phyloP scores from a whole-genome alignment of 192 early-diverging fungal species.

The Coemansia sp. region DNA sequence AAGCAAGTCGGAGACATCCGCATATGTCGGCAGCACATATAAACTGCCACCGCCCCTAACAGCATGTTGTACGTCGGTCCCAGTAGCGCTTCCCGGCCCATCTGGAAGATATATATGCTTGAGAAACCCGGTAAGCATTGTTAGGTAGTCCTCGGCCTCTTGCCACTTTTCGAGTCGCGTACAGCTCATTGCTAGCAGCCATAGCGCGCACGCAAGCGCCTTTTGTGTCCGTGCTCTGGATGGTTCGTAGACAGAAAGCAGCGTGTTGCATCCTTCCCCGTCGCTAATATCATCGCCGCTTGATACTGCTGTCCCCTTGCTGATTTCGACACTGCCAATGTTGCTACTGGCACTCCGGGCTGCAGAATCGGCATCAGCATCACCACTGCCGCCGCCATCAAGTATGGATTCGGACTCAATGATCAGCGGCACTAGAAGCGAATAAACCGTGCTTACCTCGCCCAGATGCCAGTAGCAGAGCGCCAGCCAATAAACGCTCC shows the following conservation, averaged over 20 bases:
- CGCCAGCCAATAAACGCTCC: constrained; percentile 53
- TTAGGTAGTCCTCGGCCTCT: constrained; percentile 53
- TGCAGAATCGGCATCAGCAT: constrained; percentile 1
- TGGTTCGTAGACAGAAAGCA: constrained; percentile 12
- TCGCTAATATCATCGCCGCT: background rate
- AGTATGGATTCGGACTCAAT: constrained; percentile 38
- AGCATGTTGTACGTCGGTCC: constrained; percentile 14
- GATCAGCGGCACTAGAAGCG: constrained; percentile 26
- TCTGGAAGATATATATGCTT: constrained; percentile 26
- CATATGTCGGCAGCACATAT: constrained; percentile 27
- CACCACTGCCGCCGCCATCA: constrained; percentile 12
- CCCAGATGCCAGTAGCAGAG: constrained; percentile 54
- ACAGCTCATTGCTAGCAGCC: constrained; percentile 44
- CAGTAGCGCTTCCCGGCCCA: constrained; percentile 18
- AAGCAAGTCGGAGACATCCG: constrained; percentile 45
- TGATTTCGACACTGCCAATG: background rate
- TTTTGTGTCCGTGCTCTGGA: constrained; percentile 21
- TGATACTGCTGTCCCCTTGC: background rate
- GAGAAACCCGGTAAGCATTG: constrained; percentile 14
- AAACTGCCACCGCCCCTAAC: constrained; percentile 7
- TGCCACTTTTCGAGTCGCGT: constrained; percentile 56
- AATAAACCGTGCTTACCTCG: constrained; percentile 35
- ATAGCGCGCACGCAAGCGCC: constrained; percentile 48
- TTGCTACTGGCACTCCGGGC: background rate
- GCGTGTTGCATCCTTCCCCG: background rate